A percentile compares a stretch with the other conserved stretches of the same genome.
phyloP scores from a whole-genome alignment of 1,139 yeast genomes.

The Geotrichum bryndzae region DNA sequence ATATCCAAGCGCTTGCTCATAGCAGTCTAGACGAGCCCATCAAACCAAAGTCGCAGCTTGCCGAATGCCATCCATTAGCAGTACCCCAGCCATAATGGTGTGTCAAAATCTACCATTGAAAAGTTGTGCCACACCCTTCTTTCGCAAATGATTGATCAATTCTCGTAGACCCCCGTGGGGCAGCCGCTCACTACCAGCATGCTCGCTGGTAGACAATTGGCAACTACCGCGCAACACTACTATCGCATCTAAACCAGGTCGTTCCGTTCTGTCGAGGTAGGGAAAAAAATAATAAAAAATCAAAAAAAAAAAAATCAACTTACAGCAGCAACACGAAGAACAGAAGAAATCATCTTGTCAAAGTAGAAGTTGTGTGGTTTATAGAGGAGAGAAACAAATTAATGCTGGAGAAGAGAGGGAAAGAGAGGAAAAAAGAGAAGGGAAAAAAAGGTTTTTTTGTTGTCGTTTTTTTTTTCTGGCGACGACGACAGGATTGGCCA shows the following conservation, averaged over 20 bases:
- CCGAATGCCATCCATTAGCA: background rate
- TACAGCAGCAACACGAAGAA: slow-evolving; percentile 19
- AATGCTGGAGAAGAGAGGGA: background rate
- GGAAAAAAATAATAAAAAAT: background rate
- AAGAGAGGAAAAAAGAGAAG: background rate
- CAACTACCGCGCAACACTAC: background rate
- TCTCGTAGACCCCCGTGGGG: background rate
- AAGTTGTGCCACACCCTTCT: background rate
- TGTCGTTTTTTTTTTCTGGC: background rate
- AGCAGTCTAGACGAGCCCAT: background rate
- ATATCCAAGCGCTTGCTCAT: background rate
- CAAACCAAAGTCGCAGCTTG: background rate
- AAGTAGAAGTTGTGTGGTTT: background rate
- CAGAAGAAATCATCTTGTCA: slow-evolving; percentile 17
- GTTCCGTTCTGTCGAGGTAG: background rate
- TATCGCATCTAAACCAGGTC: background rate
- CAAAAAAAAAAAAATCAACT: background rate
- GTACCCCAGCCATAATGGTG: too few species aligned
- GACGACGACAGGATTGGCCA: background rate
- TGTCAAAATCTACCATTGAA: background rate
- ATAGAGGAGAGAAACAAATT: background rate
- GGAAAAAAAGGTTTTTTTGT: background rate
- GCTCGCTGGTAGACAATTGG: background rate
- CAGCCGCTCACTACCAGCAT: background rate
- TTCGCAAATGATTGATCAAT: background rate